Conservation (phyloP, 768 basidiomycete genomes). For the Xerocomellus chrysenteron region DNA sequence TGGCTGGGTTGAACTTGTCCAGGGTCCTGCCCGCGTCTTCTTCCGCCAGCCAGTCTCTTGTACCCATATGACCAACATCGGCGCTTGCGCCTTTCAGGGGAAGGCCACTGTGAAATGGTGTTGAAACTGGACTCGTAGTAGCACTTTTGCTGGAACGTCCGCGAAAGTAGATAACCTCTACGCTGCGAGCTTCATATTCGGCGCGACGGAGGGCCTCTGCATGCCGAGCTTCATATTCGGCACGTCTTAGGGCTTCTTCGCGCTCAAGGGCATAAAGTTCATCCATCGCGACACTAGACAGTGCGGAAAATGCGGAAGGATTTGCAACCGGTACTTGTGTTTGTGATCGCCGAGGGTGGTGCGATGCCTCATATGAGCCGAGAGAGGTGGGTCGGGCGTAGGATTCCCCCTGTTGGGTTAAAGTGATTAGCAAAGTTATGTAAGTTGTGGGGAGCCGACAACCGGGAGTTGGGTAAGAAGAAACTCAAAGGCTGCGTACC, state of each 20-base stretch:
- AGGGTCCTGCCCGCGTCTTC: slow-evolving; percentile 26
- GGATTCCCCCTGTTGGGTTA: slow-evolving; percentile 44
- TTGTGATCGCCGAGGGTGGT: slow-evolving; percentile 30
- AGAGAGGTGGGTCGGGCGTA: slow-evolving; percentile 58
- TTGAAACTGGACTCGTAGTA: slow-evolving; percentile 61
- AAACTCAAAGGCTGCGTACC: slow-evolving; percentile 43
- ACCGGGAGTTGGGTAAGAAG: slow-evolving; percentile 9
- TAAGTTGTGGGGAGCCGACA: slow-evolving; percentile 28
- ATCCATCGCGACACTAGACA: slow-evolving; percentile 80
- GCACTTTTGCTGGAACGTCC: slow-evolving; percentile 57
- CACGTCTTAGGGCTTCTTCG: slow-evolving; percentile 77
- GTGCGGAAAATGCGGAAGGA: slow-evolving; percentile 58
- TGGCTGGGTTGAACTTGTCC: slow-evolving; percentile 27
- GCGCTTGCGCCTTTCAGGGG: slow-evolving; percentile 27
- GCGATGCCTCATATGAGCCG: slow-evolving; percentile 42
- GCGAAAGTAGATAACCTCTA: slow-evolving; percentile 42
- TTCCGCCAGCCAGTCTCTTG: slow-evolving; percentile 35
- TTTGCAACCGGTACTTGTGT: slow-evolving; percentile 29
- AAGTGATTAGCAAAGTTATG: slow-evolving; percentile 23
- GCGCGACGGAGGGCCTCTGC: slow-evolving; percentile 67
- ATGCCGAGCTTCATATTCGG: slow-evolving; percentile 81
- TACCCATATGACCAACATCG: slow-evolving; percentile 44
- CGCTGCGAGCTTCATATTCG: slow-evolving; percentile 55
- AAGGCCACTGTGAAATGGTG: slow-evolving; percentile 34
- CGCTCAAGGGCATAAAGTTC: slow-evolving; percentile 89